These are phyloP conservation scores for Bromus sterilis DNA, from an alignment of 176 grass and related monocot species.

Conservation along the genomic window DNA sequence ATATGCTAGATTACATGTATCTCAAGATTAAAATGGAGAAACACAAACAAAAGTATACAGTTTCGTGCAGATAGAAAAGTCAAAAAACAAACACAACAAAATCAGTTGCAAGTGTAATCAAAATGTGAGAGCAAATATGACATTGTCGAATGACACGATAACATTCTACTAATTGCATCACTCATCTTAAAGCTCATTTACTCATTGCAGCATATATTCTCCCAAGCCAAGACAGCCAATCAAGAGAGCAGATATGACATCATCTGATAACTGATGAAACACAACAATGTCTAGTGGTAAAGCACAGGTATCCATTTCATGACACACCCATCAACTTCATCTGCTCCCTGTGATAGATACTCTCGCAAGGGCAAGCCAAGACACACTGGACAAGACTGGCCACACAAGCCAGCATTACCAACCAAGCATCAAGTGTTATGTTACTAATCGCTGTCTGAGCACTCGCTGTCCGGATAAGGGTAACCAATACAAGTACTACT, in stretches of 20 bases:
- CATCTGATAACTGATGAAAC: too few species aligned
- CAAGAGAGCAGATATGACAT: too few species aligned
- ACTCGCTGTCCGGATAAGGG: not conserved
- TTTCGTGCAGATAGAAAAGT: not conserved
- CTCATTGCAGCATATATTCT: not conserved
- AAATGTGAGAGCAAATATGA: not conserved
- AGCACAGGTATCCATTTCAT: too few species aligned
- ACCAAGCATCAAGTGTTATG: not conserved
- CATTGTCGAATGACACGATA: not conserved
- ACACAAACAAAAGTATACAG: not conserved
- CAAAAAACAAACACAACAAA: not conserved
- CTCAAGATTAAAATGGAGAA: too few species aligned
- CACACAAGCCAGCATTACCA: not conserved
- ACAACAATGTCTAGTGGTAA: too few species aligned
- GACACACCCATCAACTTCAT: too few species aligned
- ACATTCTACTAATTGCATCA: not conserved
- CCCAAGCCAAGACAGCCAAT: too few species aligned
- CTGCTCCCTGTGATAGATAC: too few species aligned
- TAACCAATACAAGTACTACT: not conserved
- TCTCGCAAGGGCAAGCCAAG: not conserved
- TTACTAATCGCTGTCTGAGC: not conserved
- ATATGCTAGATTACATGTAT: too few species aligned
- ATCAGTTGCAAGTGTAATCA: not conserved
- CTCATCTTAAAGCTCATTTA: not conserved
- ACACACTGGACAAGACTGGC: not conserved